Percentiles rank a stretch among this genome's conserved stretches.
These are phyloP conservation scores for Hyaloscypha hepaticicola DNA, from an alignment of 495 filamentous ascomycete species.

Conservation along the genomic window DNA sequence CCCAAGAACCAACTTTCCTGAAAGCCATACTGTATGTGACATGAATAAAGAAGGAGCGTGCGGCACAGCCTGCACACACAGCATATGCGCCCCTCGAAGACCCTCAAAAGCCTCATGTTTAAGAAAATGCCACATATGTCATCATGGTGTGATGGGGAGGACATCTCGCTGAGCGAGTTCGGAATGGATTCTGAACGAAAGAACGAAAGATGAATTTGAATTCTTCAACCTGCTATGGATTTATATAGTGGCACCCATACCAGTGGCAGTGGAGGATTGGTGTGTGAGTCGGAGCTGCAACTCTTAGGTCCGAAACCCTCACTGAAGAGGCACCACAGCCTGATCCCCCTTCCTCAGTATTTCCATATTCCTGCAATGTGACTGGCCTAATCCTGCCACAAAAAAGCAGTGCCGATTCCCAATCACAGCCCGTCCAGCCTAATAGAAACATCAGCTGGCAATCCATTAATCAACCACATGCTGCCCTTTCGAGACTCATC, in stretches of 20 bases:
- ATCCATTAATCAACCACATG: not conserved
- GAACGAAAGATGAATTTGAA: no score
- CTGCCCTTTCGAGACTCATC: not conserved
- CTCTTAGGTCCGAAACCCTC: not conserved
- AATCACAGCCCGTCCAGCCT: not conserved
- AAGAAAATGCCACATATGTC: not conserved
- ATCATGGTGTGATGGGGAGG: no score
- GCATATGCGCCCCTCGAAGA: not conserved
- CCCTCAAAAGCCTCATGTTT: not conserved
- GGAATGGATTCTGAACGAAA: no score
- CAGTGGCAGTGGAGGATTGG: not conserved
- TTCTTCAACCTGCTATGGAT: no score
- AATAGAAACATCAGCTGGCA: not conserved
- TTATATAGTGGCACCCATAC: not conserved
- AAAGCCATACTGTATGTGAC: not conserved
- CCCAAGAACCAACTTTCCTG: not conserved
- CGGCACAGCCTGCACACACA: not conserved
- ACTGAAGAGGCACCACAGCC: not conserved
- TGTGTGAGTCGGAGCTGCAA: not conserved
- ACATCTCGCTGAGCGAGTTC: no score
- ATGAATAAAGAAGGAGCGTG: not conserved
- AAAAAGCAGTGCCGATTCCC: not conserved
- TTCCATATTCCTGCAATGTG: not conserved
- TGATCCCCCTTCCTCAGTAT: not conserved
- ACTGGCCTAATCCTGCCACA: not conserved